Evolutionary conservation across 2,329 filamentous ascomycete species (phyloP), one percentile per base, ranked within the genome.

Genomic region (Beauveria medogensis): DNA sequence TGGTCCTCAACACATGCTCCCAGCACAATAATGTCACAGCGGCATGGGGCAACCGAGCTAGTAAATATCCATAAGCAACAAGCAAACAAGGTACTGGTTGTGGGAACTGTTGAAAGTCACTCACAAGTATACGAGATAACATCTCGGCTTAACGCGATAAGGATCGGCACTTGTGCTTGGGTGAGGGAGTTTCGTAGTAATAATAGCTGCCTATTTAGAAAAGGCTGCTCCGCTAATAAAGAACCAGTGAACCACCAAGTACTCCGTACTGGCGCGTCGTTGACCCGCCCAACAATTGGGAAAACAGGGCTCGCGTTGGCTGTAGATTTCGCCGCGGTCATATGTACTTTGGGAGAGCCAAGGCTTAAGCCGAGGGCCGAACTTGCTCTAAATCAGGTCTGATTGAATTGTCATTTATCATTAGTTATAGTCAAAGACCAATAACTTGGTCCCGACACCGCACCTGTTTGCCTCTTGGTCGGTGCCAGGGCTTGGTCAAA

Each of bases 81-180:
- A 37, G 34, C 34, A 34, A 30, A 34, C 22, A 22, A 22, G 20
- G 44, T 58, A 58, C 55, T 6, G 47, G 43, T 47, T 22, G 24
- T 26, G 55, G 22, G 20, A 44, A 41, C 22, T 37, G 50, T 28
- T 20, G 66, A 63, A 63, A 67, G 58, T 63, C 58, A 60, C 58
- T 55, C 51, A 0, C 1, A 60, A 48, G 58, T 60, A 28, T 18
- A 20, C 20, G 6, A 28, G 30, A 47, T 48, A 18, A 30, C 24
- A n/a, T 52, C 50, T 60, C 58, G 58, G 58, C 58, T 55, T 60
- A 60, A 44, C 50, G 16, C 50, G 48, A 59, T n/a, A 47, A 48
- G 48, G 57, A 60, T 60, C 57, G 57, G 57, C 57, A 54, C 41
- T 53, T n/a, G 20, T 37, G 2, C 22, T 22, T 46, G 48, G 40